Conservation (phyloP, 805 yeast genomes). For the Limtongia smithiae region DNA sequence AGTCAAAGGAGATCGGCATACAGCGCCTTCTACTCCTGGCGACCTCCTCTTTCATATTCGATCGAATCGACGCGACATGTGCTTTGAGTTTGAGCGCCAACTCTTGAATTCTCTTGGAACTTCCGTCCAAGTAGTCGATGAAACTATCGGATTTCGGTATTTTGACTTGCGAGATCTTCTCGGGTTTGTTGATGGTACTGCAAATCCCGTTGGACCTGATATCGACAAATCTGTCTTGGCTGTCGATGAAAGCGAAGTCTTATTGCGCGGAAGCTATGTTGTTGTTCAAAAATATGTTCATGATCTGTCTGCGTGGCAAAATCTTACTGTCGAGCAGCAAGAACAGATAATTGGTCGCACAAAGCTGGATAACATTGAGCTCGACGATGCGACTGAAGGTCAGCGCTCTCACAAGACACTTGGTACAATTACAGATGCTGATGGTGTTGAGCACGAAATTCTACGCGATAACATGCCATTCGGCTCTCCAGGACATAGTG, state of each 20-base stretch:
- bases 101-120: too few relatives aligned
- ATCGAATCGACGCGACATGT: too few relatives aligned
- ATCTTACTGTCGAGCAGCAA: conserved; percentile 26
- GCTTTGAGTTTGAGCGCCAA: too few relatives aligned
- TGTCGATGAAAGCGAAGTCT: conserved; percentile 14
- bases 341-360: conserved; percentile 30
- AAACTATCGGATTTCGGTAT: too few relatives aligned
- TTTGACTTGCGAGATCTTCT: too few relatives aligned
- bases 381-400: conserved; percentile 19
- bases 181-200: too few relatives aligned
- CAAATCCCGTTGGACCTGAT: background rate
- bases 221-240: conserved; percentile 1
- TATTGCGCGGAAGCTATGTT: conserved; percentile 30
- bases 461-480: conserved; percentile 33
- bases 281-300: conserved; percentile 33
- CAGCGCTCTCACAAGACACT: conserved; percentile 37
- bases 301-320: conserved; percentile 27
- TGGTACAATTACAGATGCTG: conserved; percentile 67
- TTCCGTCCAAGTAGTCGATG: too few relatives aligned
- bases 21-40: too few relatives aligned
- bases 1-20: too few relatives aligned
- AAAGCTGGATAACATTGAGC: conserved; percentile 29
- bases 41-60: too few relatives aligned
- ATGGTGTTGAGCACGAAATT: conserved; percentile 34
- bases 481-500: conserved; percentile 27